These are phyloP conservation scores for Solanum sitiens DNA, from an alignment of 257 asterid genomes.

Conservation along the genomic window DNA sequence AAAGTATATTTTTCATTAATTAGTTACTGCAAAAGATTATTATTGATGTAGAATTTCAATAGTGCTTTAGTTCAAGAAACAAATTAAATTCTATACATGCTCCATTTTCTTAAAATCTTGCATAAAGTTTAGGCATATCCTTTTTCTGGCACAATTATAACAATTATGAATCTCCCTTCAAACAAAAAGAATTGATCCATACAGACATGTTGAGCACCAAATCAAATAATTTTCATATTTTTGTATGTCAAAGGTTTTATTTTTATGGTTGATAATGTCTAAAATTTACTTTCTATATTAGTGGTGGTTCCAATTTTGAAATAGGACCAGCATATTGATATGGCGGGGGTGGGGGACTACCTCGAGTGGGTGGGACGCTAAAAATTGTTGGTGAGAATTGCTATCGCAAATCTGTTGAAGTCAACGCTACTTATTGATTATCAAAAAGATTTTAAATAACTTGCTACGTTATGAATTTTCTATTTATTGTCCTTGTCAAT, in stretches of 20 bases:
- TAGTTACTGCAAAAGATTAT: too few species aligned
- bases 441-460: neutral
- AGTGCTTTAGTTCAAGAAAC: too few species aligned
- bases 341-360: neutral
- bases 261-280: too few species aligned
- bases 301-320: neutral
- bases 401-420: too few species aligned
- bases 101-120: neutral
- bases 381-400: too few species aligned
- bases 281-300: neutral
- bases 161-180: neutral
- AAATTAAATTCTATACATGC: too few species aligned
- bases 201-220: neutral
- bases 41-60: too few species aligned
- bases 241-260: neutral
- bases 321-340: too few species aligned
- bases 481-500: neutral
- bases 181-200: neutral
- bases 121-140: neutral
- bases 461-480: neutral
- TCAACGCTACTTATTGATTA: too few species aligned
- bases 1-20: too few species aligned
- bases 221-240: too few species aligned
- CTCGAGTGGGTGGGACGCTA: neutral
- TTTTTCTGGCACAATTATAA: neutral